Evolutionary conservation across 306 rosid genomes (phyloP), one percentile per base, ranked within the genome.

Genomic region (Malus sylvestris): DNA sequence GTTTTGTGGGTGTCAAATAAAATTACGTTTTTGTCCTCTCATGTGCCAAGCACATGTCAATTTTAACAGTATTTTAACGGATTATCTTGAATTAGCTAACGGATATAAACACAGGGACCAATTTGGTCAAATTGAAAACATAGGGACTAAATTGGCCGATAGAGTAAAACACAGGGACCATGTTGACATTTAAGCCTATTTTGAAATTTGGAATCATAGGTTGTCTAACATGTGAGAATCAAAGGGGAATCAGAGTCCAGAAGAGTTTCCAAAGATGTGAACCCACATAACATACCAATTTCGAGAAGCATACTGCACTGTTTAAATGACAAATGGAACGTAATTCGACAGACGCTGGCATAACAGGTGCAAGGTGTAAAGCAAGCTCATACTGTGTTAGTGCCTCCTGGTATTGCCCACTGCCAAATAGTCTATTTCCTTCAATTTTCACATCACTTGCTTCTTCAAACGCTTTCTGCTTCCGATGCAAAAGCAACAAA

Each of bases 381-480:
- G 95, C 93, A 71, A 78, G 84, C 75, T 90, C 97, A 80, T 90
- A 92, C 68, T 84, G 82, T 18, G 76, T 75, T 20, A 90, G 63
- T 25, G 98, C 98, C 86, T 92, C 97, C 79, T 90, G 96, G 81
- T 79, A 95, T 78, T 83, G 86, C 38, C 90, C 97, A 40, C 81
- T 84, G 51, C 84, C 86, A 80, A 86, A 95, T 64, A 85, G 82
- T 40, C 81, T 82, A 79, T 95, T 95, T 68, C 98, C 98, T 84
- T 88, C 95, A 72, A 84, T 11, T 79, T 92, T 94, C 1, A 92
- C 91, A 61, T 87, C 90, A 79, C 87, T 94, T 61, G 97, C 96
- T 86, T 83, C 82, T 69, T 68, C 87, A 72, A 94, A 77, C 35
- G 93, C 88, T 82, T 90, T 92, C 93, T 91, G 89, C 55, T 27